Percentiles rank a stretch among this genome's conserved stretches.
These are phyloP conservation scores for Aspergillus fischeri DNA, from an alignment of 2,329 filamentous ascomycete genomes.

Conservation along the genomic window DNA sequence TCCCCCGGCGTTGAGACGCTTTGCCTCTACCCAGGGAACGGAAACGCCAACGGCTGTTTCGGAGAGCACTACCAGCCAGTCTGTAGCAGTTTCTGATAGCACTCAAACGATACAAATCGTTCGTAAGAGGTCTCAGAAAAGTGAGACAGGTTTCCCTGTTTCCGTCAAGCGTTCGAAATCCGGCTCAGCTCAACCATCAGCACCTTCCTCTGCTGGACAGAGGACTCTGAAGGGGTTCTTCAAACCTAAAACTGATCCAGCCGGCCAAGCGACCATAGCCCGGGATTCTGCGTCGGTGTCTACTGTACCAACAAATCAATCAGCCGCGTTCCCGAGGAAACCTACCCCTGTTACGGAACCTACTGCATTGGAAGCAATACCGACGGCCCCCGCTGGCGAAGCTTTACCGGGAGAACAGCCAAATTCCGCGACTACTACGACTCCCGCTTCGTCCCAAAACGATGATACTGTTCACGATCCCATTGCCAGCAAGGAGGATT, in stretches of 20 bases:
- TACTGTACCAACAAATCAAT: not conserved
- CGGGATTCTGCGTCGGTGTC: not conserved
- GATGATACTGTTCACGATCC: slow-evolving; percentile 59
- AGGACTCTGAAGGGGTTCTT: slow-evolving; percentile 76
- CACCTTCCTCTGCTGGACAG: slow-evolving; percentile 45
- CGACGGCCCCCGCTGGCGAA: not conserved
- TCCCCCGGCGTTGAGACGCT: not conserved
- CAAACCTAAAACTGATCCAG: slow-evolving; percentile 51
- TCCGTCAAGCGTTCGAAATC: slow-evolving; percentile 52
- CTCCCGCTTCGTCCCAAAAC: slow-evolving; percentile 23
- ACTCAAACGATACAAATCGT: slow-evolving; percentile 14
- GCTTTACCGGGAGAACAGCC: not conserved
- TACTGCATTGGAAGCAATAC: not conserved
- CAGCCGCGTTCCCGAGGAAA: not conserved
- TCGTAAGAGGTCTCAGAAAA: slow-evolving; percentile 39
- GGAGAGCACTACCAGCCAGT: not conserved
- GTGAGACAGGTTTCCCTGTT: slow-evolving; percentile 21
- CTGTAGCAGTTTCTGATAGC: not conserved
- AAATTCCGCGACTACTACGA: slow-evolving; percentile 4
- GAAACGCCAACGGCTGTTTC: not conserved
- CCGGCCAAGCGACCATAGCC: not conserved
- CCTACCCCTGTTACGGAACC: not conserved
- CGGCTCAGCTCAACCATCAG: slow-evolving; percentile 16
- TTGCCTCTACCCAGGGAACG: not conserved
- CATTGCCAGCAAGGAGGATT: slow-evolving; percentile 71